Evolutionary conservation across 2,329 filamentous ascomycete genomes (phyloP).

Genomic region (Fusarium sp.): DNA sequence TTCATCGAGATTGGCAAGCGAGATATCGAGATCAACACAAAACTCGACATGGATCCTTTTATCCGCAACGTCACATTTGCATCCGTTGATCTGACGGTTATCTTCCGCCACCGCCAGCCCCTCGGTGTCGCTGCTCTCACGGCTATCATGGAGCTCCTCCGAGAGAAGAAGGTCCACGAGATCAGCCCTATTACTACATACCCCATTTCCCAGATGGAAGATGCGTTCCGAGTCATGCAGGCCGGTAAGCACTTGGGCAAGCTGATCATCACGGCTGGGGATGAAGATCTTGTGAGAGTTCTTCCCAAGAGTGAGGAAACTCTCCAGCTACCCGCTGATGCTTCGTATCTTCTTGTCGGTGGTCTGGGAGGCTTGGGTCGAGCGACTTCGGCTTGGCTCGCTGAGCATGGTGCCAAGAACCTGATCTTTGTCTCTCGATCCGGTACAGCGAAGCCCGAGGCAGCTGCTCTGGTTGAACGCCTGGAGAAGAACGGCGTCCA

Average conservation of each 20-base stretch:
- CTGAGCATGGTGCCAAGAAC: background rate
- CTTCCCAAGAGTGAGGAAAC: background rate
- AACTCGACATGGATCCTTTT: constrained; percentile 53
- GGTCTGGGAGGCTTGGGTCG: background rate
- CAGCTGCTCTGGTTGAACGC: constrained; percentile 1
- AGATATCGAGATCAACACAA: constrained; percentile 44
- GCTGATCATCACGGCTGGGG: background rate
- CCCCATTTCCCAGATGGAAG: background rate
- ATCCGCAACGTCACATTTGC: constrained; percentile 22
- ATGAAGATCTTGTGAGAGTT: constrained; percentile 4
- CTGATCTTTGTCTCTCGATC: background rate
- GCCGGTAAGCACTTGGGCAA: constrained; percentile 3
- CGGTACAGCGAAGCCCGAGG: background rate
- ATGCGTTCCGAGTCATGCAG: constrained; percentile 3
- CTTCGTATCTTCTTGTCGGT: constrained; percentile 3
- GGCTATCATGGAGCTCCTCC: constrained; percentile 2
- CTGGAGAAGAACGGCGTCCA: background rate
- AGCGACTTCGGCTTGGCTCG: background rate
- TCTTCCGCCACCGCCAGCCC: background rate
- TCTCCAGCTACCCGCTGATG: background rate
- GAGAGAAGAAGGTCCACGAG: constrained; percentile 1
- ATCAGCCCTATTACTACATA: background rate
- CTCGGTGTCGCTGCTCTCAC: background rate
- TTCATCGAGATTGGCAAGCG: constrained; percentile 55
- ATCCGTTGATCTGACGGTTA: constrained; percentile 17